These are phyloP conservation scores for Fraxinus baroniana DNA, from an alignment of 305 asterid species.

Conservation along the genomic window DNA sequence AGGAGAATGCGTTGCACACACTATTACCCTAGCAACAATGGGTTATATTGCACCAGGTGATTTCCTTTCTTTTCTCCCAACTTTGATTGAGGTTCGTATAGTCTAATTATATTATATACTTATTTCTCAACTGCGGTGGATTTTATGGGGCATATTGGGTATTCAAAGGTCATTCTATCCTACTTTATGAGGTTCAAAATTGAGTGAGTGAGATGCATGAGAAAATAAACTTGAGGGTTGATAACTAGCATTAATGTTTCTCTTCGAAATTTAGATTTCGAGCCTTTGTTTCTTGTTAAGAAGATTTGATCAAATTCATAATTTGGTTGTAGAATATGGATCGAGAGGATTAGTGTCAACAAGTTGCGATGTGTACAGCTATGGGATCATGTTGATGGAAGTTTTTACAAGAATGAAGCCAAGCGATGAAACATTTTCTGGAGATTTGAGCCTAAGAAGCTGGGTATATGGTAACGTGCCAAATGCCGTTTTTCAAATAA, in stretches of 20 bases:
- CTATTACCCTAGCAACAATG: conserved; percentile 24
- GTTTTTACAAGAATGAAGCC: neutral
- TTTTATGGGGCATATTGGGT: neutral
- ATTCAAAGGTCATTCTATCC: neutral
- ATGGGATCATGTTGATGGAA: neutral
- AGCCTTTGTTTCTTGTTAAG: neutral
- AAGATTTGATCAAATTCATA: neutral
- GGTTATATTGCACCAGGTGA: conserved; percentile 37
- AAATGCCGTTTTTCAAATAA: neutral
- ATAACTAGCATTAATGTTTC: neutral
- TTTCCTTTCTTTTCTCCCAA: neutral
- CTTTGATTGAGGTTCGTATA: neutral
- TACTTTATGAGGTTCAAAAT: neutral
- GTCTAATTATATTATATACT: no score
- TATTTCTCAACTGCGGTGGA: neutral
- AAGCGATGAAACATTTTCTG: neutral
- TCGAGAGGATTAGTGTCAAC: conserved; percentile 21
- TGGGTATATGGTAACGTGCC: neutral
- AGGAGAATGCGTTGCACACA: conserved; percentile 18
- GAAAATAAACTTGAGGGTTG: neutral
- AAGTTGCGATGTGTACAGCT: neutral
- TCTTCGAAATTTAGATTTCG: neutral
- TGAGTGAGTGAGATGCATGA: neutral
- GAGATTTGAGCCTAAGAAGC: neutral
- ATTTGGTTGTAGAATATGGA: conserved; percentile 19